Conservation (phyloP, 2,329 filamentous ascomycete genomes). For the Aspergillus sp. region DNA sequence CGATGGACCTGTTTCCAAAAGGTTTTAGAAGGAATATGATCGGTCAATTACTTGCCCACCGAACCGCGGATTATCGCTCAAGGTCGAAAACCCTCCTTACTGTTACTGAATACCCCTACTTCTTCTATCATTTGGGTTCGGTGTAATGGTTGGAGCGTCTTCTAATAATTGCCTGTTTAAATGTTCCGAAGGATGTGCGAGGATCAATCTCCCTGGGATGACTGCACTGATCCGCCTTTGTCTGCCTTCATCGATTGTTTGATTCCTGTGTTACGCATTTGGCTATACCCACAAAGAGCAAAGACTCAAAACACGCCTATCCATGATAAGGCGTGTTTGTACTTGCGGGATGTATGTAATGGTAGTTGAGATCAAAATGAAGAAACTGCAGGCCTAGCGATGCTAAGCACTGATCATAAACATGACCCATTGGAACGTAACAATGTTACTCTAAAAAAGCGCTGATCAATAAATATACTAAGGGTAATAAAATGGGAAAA, state of each 20-base stretch:
- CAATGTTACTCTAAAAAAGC: not conserved
- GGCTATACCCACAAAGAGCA: slow-evolving; percentile 7
- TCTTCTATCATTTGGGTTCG: not conserved
- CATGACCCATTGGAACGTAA: too few species aligned
- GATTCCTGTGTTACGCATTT: not conserved
- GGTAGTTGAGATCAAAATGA: slow-evolving; percentile 2
- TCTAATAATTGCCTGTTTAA: not conserved
- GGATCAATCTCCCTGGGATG: not conserved
- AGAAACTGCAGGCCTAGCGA: not conserved
- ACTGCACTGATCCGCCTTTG: not conserved
- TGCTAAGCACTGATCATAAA: not conserved
- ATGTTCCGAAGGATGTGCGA: not conserved
- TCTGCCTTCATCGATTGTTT: not conserved
- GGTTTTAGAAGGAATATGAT: not conserved
- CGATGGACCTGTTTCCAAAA: not conserved
- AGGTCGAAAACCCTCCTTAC: not conserved
- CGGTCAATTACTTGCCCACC: not conserved
- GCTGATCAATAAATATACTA: not conserved
- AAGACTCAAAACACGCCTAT: not conserved
- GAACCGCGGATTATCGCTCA: slow-evolving; percentile 2
- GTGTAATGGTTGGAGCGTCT: slow-evolving; percentile 5
- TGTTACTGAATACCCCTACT: slow-evolving; percentile 13
- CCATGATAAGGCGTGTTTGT: not conserved
- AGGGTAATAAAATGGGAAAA: not conserved
- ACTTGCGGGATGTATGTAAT: not conserved